Evolutionary conservation across 495 filamentous ascomycete genomes (phyloP), one percentile per base, ranked within the genome.

Genomic region (Penicillium waksmanii): DNA sequence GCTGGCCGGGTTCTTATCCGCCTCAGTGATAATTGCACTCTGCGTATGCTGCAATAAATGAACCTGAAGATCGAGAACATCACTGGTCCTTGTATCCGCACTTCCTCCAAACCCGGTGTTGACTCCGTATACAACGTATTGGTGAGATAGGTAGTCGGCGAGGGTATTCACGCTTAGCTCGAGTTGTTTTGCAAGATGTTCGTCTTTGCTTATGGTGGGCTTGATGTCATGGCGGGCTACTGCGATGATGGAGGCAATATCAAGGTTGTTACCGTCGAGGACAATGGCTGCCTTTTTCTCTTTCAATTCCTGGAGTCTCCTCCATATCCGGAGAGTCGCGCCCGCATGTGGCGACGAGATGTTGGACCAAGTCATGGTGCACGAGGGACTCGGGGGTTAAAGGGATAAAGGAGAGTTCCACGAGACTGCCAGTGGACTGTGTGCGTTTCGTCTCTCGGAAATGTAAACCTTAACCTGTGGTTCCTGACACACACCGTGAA

Each of bases 61-160:
- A 15, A 68, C 70, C 61, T 88, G 85, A 15, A 89, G 73, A 12
- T 68, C 66, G 19, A 77, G 66, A 27, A 75, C 59, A 11, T 79
- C 56, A 8, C 65, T 65, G 18, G 62, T 82, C 8, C 83, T 72
- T 0, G 79, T 75, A 57, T 88, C 84, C n/a, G 86, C 86, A 57
- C 81, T 87, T 5, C 84, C 86, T n/a, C 86, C 86, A 53, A 87
- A 87, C 11, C 86, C 86, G 5, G 86, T 88, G 63, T 85, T 89
- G 60, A 89, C 85, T 5, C 86, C 86, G n/a, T 64, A 64, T 7
- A 64, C 51, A 23, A 64, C 62, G 23, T 42, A 61, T 13, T 61
- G 18, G 11, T 57, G 53, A 9, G 62, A 21, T 9, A 64, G 42
- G 23, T 57, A 43, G 9, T 64, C 57, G 13, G 50, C 34, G 8